Base-by-base conservation (phyloP, 2,329 filamentous ascomycete genomes). In the Lizonia empirigonia region DNA sequence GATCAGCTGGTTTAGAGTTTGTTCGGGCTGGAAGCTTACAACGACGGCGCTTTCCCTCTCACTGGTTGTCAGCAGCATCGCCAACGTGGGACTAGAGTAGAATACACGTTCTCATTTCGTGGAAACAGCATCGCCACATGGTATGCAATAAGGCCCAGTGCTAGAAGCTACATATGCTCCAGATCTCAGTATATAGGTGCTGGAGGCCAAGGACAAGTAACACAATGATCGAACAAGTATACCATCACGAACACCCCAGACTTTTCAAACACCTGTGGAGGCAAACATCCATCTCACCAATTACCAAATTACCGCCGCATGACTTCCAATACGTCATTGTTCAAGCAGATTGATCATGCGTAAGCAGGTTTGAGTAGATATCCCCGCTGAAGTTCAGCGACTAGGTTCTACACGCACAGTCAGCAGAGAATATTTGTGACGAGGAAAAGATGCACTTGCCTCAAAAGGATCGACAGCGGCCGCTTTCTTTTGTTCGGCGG, bases 391-490 rank as follows among this genome's bases (percentile, higher is more conserved):
- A 58, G 44, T 27, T 50, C 47, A 9, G 37, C 36, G 16, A 60
- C n/a, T 0, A 60, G 30, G 7, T 48, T 20, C 55, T 59, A 12
- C 3, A 19, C 24, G 15, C 6, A 7, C 12, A 29, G 12, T 47
- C 24, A 44, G 30, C 13, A 27, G 7, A 19, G 7, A n/a, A n/a
- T n/a, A n/a, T n/a, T n/a, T n/a, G 5, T 7, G 10, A 6, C 1
- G 4, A 2, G 9, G 4, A 13, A 16, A 6, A 6, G 12, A 10
- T 13, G 24, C 10, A 29, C 35, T 37, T 20, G 40, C 55, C 33
- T 58, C 55, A 45, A 58, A 56, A 13, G 50, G 53, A 29, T 58
- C 55, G 18, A 24, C 26, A 16, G 13, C 2, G 3, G 20, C 24
- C 16, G 27, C 13, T 13, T 22, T 3, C 23, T 20, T 13, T 9